Evolutionary conservation across 441 rosid species (phyloP), one percentile per base, ranked within the genome.

Genomic region (Daphne laureola): DNA sequence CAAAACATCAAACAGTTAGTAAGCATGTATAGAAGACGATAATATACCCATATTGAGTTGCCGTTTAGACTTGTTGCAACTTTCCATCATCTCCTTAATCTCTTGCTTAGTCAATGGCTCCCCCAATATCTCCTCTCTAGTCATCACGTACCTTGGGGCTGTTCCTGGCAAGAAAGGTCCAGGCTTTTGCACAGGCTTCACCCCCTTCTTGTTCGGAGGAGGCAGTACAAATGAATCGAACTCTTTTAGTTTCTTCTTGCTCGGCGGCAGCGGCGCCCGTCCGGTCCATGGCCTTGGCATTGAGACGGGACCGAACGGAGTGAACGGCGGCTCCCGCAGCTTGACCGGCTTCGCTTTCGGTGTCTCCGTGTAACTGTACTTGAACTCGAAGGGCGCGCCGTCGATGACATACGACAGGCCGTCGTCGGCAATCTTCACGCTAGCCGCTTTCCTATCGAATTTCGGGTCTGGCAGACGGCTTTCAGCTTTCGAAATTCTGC

Each of bases 351-450:
- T 81, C 46, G 67, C 76, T 60, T 82, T 92, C 13, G 98, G 95
- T 44, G 91, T 76, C 78, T 88, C 96, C 14, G 98, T 88, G 72
- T 92, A 92, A 65, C 98, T 92, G 72, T 92, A 92, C 66, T 86
- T 82, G 73, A 92, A 88, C 78, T 88, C 94, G 36, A 82, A 92
- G n/a, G 98, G 96, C 49, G 96, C 92, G 42, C 95, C 96, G 54
- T 92, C 74, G 53, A 88, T 74, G 47, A 84, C 80, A 59, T 79
- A 88, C 27, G 94, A 67, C 40, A 86, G 46, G 23, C 98, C 98
- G 36, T 83, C 87, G 0, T 84, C 88, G 52, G 83, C 76, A 14
- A 88, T 48, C 53, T 70, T 65, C n/a, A 92, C 67, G 8, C 64
- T 51, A 12, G 51, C 65, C 0, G 93, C 80, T 54, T 77, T 79